Conservation (phyloP, 345 rosid genomes). For the Dipteronia dyeriana region DNA sequence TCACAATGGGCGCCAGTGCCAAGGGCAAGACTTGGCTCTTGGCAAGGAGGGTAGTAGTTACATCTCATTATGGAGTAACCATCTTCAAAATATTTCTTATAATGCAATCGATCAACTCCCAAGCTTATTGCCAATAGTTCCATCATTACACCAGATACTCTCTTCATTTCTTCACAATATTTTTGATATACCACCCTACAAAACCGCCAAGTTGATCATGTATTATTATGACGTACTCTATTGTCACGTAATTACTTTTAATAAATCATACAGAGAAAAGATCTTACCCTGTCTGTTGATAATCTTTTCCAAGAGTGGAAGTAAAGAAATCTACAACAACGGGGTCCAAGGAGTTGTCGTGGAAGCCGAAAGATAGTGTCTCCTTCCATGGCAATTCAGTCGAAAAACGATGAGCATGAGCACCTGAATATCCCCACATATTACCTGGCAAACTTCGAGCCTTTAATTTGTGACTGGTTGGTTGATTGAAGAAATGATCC, state of each 20-base stretch:
- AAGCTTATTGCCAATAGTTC: slow-evolving; percentile 42
- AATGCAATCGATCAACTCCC: slow-evolving; percentile 38
- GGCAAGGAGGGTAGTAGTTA: slow-evolving; percentile 53
- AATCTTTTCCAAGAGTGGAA: slow-evolving; percentile 36
- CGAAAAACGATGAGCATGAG: slow-evolving; percentile 47
- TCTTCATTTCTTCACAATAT: slow-evolving; percentile 39
- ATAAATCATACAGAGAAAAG: background rate
- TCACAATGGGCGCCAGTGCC: slow-evolving; percentile 58
- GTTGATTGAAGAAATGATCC: slow-evolving; percentile 40
- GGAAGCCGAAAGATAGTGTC: slow-evolving; percentile 44
- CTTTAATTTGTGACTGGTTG: slow-evolving; percentile 30
- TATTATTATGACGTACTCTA: too few species aligned
- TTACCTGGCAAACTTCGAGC: slow-evolving; percentile 30
- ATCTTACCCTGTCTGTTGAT: slow-evolving; percentile 41
- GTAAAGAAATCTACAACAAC: slow-evolving; percentile 37
- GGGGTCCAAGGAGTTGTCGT: slow-evolving; percentile 8
- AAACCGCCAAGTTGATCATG: background rate
- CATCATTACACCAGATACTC: slow-evolving; percentile 27
- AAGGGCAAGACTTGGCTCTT: slow-evolving; percentile 40
- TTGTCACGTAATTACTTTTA: too few species aligned
- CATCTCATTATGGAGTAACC: slow-evolving; percentile 45
- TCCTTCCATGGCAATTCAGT: slow-evolving; percentile 74
- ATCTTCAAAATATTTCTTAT: slow-evolving; percentile 39
- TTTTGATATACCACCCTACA: slow-evolving; percentile 34
- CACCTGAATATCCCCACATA: slow-evolving; percentile 46